phyloP scores from a whole-genome alignment of 805 yeast genomes.

The Geotrichum ghanense region DNA sequence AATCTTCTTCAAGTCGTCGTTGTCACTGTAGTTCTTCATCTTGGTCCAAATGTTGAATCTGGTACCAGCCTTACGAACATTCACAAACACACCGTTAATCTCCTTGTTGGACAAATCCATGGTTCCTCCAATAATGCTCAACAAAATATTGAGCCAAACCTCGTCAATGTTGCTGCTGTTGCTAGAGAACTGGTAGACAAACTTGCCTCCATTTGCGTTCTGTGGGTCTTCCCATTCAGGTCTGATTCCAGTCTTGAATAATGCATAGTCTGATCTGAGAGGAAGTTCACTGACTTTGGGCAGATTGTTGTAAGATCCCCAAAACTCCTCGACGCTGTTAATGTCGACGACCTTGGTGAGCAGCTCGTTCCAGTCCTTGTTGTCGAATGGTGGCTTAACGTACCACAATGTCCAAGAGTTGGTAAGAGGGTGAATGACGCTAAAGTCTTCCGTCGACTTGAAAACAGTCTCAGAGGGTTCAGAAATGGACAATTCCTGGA shows the following conservation, averaged over 20 bases:
- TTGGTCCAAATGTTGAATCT: conserved; percentile 92
- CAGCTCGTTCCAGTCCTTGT: conserved; percentile 74
- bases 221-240: conserved; percentile 98
- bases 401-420: conserved; percentile 95
- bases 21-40: conserved; percentile 37
- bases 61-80: conserved; percentile 70
- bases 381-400: conserved; percentile 74
- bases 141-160: conserved; percentile 62
- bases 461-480: conserved; percentile 35
- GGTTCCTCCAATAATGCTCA: conserved; percentile 91
- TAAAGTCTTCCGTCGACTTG: conserved; percentile 41
- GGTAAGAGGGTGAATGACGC: conserved; percentile 80
- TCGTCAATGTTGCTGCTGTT: conserved; percentile 70
- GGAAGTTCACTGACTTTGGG: conserved; percentile 91
- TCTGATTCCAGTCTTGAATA: conserved; percentile 84
- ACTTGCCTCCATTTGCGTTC: conserved; percentile 88
- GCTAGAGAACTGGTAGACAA: conserved; percentile 69
- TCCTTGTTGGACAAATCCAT: conserved; percentile 76
- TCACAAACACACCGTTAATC: conserved; percentile 89
- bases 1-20: conserved; percentile 1
- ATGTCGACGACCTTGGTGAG: conserved; percentile 88
- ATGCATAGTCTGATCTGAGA: conserved; percentile 83
- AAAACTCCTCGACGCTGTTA: conserved; percentile 93
- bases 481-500: conserved; percentile 12
- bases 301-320: conserved; percentile 93